These are phyloP conservation scores for Smittium culicis DNA, from an alignment of 371 early-diverging fungal genomes.

Conservation along the genomic window DNA sequence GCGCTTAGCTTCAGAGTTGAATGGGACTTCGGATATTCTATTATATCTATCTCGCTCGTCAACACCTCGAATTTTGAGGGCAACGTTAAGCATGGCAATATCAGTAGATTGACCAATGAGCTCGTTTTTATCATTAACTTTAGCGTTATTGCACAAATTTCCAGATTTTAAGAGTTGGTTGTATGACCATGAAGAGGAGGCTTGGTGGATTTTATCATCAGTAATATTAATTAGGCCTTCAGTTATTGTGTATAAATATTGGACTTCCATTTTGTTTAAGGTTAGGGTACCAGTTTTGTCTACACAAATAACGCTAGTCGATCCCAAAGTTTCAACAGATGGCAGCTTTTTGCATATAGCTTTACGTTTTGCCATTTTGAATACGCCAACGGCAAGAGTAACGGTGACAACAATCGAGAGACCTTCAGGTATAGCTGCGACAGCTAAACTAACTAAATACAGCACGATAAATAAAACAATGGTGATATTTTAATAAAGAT, in stretches of 20 bases:
- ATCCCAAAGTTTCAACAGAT: conserved; percentile 80
- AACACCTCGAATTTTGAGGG: conserved; percentile 19
- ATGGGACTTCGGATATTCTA: conserved; percentile 66
- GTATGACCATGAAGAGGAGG: conserved; percentile 23
- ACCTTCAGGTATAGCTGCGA: conserved; percentile 98
- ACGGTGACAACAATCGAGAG: conserved; percentile 71
- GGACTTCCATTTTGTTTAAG: conserved; percentile 86
- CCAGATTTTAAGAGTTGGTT: conserved; percentile 27
- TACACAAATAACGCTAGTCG: conserved; percentile 72
- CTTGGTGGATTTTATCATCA: conserved; percentile 11
- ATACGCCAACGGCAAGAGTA: conserved; percentile 78
- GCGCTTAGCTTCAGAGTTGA: conserved; percentile 79
- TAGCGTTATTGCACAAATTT: conserved; percentile 32
- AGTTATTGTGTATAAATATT: conserved; percentile 38
- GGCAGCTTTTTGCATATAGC: conserved; percentile 81
- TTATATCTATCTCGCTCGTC: conserved; percentile 18
- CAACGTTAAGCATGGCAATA: conserved; percentile 32
- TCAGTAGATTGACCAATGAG: conserved; percentile 44
- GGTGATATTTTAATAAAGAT: conserved; percentile 84
- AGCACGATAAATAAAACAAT: conserved; percentile 87
- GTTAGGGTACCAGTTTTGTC: conserved; percentile 95
- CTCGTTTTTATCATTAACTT: conserved; percentile 28
- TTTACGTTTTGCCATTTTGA: conserved; percentile 60
- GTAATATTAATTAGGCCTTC: conserved; percentile 25
- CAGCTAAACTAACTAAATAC: conserved; percentile 96